phyloP scores from a whole-genome alignment of 148 eudicot genomes.

The Bassia scoparia region DNA sequence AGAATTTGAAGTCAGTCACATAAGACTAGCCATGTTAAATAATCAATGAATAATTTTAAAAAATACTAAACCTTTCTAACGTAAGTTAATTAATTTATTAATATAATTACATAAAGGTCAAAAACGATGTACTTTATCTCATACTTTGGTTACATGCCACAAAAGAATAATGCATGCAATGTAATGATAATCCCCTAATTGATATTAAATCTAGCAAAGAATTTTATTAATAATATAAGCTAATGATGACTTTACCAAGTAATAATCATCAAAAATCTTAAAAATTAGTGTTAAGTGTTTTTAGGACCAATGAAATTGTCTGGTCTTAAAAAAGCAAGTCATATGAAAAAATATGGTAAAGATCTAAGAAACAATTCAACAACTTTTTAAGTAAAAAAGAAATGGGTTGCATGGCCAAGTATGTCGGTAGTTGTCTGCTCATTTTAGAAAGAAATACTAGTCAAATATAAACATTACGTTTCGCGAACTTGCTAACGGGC shows the following conservation, averaged over 20 bases:
- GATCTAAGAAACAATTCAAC: slow-evolving; percentile 18
- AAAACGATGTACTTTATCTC: slow-evolving; percentile 11
- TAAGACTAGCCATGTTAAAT: not conserved
- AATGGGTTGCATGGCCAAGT: slow-evolving; percentile 11
- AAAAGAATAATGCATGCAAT: too few species aligned
- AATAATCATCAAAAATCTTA: not conserved
- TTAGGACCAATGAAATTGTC: slow-evolving; percentile 9
- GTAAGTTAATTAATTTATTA: not conserved
- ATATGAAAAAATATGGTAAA: slow-evolving; percentile 1
- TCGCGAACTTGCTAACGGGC: too few species aligned
- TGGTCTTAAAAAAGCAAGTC: slow-evolving; percentile 6
- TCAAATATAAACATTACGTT: not conserved
- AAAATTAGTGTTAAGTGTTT: not conserved
- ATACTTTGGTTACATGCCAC: slow-evolving; percentile 20
- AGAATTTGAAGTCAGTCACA: not conserved
- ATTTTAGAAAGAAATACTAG: not conserved
- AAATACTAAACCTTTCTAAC: not conserved
- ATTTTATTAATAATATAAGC: not conserved
- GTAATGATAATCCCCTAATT: slow-evolving; percentile 24
- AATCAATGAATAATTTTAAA: not conserved
- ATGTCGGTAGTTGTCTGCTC: slow-evolving; percentile 18
- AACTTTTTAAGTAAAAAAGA: slow-evolving; percentile 15
- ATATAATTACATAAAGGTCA: not conserved
- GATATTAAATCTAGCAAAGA: not conserved
- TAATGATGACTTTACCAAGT: slow-evolving; percentile 8